phyloP scores from a whole-genome alignment of 2,329 filamentous ascomycete species.

The Diaporthe ampelina region DNA sequence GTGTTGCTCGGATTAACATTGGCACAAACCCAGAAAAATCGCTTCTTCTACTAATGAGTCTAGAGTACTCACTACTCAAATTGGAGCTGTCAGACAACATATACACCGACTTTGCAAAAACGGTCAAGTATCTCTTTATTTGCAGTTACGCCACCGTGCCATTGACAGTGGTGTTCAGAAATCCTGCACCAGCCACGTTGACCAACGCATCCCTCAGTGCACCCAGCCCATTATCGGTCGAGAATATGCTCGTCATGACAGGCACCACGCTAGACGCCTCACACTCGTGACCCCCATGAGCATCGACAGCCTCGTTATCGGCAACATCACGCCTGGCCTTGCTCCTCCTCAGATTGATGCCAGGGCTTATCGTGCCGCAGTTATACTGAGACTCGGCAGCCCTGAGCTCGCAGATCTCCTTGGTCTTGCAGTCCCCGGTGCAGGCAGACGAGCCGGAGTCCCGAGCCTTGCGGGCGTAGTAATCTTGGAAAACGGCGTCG shows the following conservation, averaged over 20 bases:
- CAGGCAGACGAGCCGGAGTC: conserved; percentile 51
- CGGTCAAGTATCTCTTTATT: background rate
- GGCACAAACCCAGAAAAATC: no score
- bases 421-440: conserved; percentile 50
- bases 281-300: conserved; percentile 25
- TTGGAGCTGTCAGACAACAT: background rate
- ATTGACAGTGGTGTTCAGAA: conserved; percentile 37
- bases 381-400: conserved; percentile 55
- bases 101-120: background rate
- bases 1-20: no score
- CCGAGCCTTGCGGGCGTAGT: conserved; percentile 53
- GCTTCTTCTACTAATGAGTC: no score
- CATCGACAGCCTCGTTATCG: conserved; percentile 3
- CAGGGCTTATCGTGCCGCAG: conserved; percentile 45
- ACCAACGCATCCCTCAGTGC: conserved; percentile 22
- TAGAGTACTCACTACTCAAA: no score
- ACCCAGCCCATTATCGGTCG: conserved; percentile 11
- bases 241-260: conserved; percentile 38
- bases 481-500: conserved; percentile 53
- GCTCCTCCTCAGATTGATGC: conserved; percentile 35
- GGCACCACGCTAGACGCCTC: conserved; percentile 34
- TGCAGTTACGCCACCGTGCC: background rate
- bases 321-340: conserved; percentile 14
- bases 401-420: conserved; percentile 54
- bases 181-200: conserved; percentile 23